Evolutionary conservation across 1,139 yeast genomes (phyloP).

Genomic region (Zygosaccharomyces pseudobailii): DNA sequence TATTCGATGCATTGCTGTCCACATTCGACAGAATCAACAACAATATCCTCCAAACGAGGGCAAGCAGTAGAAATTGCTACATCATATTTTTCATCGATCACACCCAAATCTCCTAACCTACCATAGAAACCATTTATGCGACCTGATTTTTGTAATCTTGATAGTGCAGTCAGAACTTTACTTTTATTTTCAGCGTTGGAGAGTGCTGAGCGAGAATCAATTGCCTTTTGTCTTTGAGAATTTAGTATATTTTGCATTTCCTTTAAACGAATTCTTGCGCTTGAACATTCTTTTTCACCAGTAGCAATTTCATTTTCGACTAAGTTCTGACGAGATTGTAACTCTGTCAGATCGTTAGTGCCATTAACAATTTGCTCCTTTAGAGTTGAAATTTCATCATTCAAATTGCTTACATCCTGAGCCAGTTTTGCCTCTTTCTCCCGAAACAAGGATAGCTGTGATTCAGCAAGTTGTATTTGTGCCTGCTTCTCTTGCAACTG

Average conservation of each 20-base stretch:
- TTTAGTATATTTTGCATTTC: constrained; percentile 52
- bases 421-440: constrained; percentile 38
- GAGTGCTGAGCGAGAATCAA: constrained; percentile 59
- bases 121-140: constrained; percentile 85
- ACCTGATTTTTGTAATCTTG: constrained; percentile 71
- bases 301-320: constrained; percentile 49
- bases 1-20: constrained; percentile 91
- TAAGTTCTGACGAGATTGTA: constrained; percentile 44
- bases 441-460: constrained; percentile 58
- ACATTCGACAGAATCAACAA: constrained; percentile 88
- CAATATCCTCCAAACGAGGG: constrained; percentile 86
- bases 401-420: constrained; percentile 45
- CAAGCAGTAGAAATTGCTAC: constrained; percentile 94
- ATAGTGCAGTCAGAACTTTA: constrained; percentile 65
- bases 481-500: constrained; percentile 63
- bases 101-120: constrained; percentile 84
- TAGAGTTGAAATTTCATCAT: constrained; percentile 45
- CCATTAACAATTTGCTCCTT: constrained; percentile 53
- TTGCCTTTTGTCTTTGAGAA: constrained; percentile 54
- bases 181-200: constrained; percentile 62
- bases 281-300: constrained; percentile 55
- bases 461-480: constrained; percentile 57
- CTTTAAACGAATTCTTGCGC: constrained; percentile 46
- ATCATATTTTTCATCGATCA: constrained; percentile 82
- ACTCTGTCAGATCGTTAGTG: constrained; percentile 42